Conservation (phyloP, 176 grass and related monocot genomes). For the Thinopyrum elongatum region DNA sequence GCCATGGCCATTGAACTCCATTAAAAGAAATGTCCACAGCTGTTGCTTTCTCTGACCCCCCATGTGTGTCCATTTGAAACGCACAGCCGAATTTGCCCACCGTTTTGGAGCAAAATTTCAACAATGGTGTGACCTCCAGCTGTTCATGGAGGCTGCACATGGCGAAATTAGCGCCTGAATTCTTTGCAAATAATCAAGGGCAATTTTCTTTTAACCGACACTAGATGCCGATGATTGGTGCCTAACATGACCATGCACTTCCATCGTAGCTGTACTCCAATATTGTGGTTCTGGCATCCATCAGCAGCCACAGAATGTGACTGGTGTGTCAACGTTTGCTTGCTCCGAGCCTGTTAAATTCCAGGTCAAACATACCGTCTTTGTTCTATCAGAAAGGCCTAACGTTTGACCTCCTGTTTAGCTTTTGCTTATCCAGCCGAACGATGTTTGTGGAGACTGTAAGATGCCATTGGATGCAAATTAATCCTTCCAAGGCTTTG, state of each 20-base stretch:
- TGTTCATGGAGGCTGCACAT: not conserved
- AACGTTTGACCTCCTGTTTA: not conserved
- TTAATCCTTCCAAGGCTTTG: not conserved
- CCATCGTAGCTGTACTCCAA: not conserved
- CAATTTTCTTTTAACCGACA: not conserved
- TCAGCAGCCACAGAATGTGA: not conserved
- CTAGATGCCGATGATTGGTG: not conserved
- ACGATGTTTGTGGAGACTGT: not conserved
- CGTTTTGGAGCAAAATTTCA: not conserved
- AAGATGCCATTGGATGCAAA: conserved; percentile 13
- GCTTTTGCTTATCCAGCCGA: not conserved
- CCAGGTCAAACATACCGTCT: conserved; percentile 15
- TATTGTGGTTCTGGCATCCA: conserved; percentile 10
- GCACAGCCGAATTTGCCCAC: not conserved
- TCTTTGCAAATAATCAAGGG: conserved; percentile 20
- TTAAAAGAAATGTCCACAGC: conserved; percentile 6
- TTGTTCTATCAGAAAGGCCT: not conserved
- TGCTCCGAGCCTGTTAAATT: not conserved
- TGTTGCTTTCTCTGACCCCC: not conserved
- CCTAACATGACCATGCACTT: conserved; percentile 4
- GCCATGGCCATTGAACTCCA: conserved; percentile 23
- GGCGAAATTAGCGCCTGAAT: not conserved
- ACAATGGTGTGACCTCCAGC: not conserved
- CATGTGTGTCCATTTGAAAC: conserved; percentile 15
- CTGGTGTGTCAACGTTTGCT: conserved; percentile 7